Percentiles rank a stretch among this genome's conserved stretches.
Evolutionary conservation across 2,329 filamentous ascomycete species (phyloP).

Genomic region (Cladophialophora immunda): DNA sequence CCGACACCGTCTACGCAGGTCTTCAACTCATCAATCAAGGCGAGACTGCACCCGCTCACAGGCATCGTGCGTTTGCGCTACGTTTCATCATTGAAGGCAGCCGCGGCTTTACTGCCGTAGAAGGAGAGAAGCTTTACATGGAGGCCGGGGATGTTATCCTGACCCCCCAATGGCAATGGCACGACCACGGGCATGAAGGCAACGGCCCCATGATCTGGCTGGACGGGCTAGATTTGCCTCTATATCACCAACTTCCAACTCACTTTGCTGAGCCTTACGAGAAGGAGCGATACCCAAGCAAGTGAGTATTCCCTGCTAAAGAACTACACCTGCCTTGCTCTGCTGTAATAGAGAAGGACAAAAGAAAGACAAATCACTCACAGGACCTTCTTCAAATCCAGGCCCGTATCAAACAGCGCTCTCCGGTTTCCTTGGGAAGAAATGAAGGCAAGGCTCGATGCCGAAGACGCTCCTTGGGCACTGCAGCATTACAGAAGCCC

Average conservation of each 20-base stretch:
- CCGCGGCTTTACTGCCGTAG: constrained; percentile 65
- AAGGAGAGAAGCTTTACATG: constrained; percentile 62
- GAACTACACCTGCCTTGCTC: background rate
- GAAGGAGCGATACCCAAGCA: constrained; percentile 59
- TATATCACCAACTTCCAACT: constrained; percentile 45
- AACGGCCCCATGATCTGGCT: constrained; percentile 65
- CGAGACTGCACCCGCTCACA: constrained; percentile 64
- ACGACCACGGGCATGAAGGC: constrained; percentile 68
- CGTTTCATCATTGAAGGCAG: constrained; percentile 66
- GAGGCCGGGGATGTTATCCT: constrained; percentile 64
- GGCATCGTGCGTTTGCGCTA: constrained; percentile 64
- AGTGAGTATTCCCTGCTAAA: constrained; percentile 42
- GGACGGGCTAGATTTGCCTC: constrained; percentile 63
- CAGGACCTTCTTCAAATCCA: background rate
- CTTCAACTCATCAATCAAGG: constrained; percentile 65
- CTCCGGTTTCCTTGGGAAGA: constrained; percentile 59
- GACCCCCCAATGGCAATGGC: constrained; percentile 67
- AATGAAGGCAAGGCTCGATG: constrained; percentile 55
- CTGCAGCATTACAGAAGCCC: constrained; percentile 45
- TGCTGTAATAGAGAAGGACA: constrained; percentile 47
- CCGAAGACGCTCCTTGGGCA: constrained; percentile 40
- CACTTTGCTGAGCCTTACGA: constrained; percentile 63
- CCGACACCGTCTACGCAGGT: constrained; percentile 66
- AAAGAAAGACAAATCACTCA: constrained; percentile 20
- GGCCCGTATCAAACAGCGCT: background rate